Evolutionary conservation across 805 yeast species (phyloP).

Genomic region (Spathaspora hagerdaliae): DNA sequence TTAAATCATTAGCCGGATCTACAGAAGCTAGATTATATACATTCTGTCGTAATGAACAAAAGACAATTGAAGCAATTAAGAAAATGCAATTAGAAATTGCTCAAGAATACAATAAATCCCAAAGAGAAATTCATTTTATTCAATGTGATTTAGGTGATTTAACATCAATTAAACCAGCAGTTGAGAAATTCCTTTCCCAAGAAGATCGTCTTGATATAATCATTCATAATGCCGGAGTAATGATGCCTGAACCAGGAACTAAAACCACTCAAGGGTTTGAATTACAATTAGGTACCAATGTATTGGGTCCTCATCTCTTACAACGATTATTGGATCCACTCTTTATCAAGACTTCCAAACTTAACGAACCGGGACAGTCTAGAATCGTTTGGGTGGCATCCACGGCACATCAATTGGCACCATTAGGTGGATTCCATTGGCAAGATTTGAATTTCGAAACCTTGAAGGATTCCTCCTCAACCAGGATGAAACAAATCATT

Average conservation of each 20-base stretch:
- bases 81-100: constrained; percentile 18
- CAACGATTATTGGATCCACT: constrained; percentile 8
- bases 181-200: constrained; percentile 14
- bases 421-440: constrained; percentile 29
- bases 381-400: constrained; percentile 48
- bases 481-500: constrained; percentile 6
- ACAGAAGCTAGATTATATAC: constrained; percentile 32
- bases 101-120: constrained; percentile 9
- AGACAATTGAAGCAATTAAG: constrained; percentile 23
- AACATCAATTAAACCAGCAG: constrained; percentile 35
- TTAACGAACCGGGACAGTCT: constrained; percentile 3
- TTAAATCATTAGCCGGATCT: constrained; percentile 22
- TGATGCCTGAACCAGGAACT: constrained; percentile 17
- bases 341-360: constrained; percentile 20
- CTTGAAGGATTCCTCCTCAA: constrained; percentile 1
- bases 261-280: constrained; percentile 35
- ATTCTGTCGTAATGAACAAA: constrained; percentile 31
- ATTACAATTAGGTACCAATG: constrained; percentile 29
- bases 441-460: constrained; percentile 25
- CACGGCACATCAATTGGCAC: constrained; percentile 24
- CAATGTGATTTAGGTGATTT: constrained; percentile 37
- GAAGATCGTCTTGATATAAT: constrained; percentile 16
- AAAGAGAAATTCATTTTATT: constrained; percentile 8
- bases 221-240: constrained; percentile 26
- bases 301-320: constrained; percentile 7